phyloP scores from a whole-genome alignment of 352 stramenopile species.

The Lagenidium sp. region DNA sequence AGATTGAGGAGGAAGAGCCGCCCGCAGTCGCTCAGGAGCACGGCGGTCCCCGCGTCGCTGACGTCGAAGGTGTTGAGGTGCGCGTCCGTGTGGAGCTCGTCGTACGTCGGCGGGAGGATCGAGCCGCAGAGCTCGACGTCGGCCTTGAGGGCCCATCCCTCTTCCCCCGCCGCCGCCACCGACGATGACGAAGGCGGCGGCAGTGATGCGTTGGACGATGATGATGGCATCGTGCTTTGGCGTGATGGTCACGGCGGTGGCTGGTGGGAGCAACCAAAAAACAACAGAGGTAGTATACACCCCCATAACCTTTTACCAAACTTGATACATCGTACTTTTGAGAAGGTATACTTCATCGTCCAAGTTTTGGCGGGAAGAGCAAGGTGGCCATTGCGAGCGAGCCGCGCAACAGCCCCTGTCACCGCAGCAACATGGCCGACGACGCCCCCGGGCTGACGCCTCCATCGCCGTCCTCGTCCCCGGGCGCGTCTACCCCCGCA shows the following conservation, averaged over 20 bases:
- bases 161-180: conserved; percentile 5
- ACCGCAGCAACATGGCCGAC: conserved; percentile 1
- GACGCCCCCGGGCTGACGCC: conserved; percentile 3
- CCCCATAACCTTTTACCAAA: background rate
- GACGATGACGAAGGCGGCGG: too few relatives aligned
- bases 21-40: conserved; percentile 34
- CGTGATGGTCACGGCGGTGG: conserved; percentile 1
- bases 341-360: background rate
- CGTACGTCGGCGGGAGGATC: conserved; percentile 40
- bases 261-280: background rate
- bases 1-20: conserved; percentile 47
- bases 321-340: too few relatives aligned
- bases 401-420: background rate
- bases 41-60: conserved; percentile 31
- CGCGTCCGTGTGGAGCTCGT: conserved; percentile 33
- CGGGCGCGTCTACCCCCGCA: too few relatives aligned
- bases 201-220: too few relatives aligned
- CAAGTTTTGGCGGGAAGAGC: conserved; percentile 6
- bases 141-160: conserved; percentile 43
- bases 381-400: background rate
- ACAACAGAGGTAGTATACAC: background rate
- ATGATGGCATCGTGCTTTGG: too few relatives aligned
- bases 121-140: conserved; percentile 57
- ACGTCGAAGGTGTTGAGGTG: conserved; percentile 66
- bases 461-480: too few relatives aligned